phyloP scores from a whole-genome alignment of 441 rosid genomes.

The Rhodomyrtus psidioides region DNA sequence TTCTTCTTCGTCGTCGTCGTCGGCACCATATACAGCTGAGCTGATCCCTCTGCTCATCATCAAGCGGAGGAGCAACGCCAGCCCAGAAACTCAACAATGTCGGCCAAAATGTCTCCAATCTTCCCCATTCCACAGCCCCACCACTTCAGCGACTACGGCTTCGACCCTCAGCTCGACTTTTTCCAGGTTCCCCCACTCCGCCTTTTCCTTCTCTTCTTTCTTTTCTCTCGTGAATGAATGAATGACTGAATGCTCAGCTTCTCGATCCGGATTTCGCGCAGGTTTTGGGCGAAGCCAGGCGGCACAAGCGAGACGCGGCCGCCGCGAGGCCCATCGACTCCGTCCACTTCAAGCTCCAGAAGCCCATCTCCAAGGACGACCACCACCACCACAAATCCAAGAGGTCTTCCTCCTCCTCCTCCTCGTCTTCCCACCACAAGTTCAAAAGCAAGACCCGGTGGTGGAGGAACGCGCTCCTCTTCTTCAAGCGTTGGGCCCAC shows the following conservation, averaged over 20 bases:
- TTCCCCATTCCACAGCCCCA: constrained; percentile 60
- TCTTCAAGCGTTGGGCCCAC: constrained; percentile 46
- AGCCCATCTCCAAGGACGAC: constrained; percentile 65
- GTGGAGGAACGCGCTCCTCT: constrained; percentile 54
- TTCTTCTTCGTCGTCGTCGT: background rate
- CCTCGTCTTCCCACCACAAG: background rate
- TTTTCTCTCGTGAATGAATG: background rate
- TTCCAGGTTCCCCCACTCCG: constrained; percentile 38
- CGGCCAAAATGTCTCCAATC: constrained; percentile 44
- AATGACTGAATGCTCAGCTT: background rate
- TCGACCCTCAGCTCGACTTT: constrained; percentile 75
- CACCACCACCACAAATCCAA: constrained; percentile 23
- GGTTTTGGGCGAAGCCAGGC: constrained; percentile 75
- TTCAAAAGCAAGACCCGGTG: constrained; percentile 27
- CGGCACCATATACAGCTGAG: background rate
- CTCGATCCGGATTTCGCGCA: background rate
- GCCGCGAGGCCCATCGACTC: constrained; percentile 30
- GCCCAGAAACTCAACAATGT: constrained; percentile 14
- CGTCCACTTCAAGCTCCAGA: constrained; percentile 66
- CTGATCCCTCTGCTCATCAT: background rate
- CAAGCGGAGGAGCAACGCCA: background rate
- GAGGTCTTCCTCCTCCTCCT: background rate
- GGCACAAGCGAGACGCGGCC: constrained; percentile 42
- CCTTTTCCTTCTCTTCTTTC: background rate
- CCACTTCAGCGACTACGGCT: constrained; percentile 84